Evolutionary conservation across 1,139 yeast species (phyloP).

Genomic region (Kurtzmaniella natalensis): DNA sequence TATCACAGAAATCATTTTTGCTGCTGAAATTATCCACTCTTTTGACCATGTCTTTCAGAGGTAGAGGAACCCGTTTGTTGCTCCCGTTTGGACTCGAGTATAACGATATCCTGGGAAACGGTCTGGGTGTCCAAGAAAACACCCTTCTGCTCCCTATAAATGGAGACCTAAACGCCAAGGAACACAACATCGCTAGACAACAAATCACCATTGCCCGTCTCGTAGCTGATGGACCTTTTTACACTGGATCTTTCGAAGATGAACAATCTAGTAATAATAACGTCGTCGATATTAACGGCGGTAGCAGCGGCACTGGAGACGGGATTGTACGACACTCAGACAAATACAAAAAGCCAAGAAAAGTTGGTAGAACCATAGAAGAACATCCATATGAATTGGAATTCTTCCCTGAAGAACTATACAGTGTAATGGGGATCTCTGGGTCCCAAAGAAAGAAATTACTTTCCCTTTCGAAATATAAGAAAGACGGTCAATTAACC

Average conservation of each 20-base stretch:
- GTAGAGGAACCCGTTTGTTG: slow-evolving; percentile 24
- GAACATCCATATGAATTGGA: slow-evolving; percentile 76
- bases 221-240: slow-evolving; percentile 73
- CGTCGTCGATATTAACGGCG: slow-evolving; percentile 5
- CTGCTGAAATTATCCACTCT: no score
- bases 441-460: slow-evolving; percentile 49
- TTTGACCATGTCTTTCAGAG: slow-evolving; percentile 24
- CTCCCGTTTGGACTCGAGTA: slow-evolving; percentile 71
- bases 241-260: slow-evolving; percentile 51
- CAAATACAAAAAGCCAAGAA: slow-evolving; percentile 64
- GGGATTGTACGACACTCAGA: slow-evolving; percentile 76
- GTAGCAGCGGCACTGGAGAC: slow-evolving; percentile 24
- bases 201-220: slow-evolving; percentile 54
- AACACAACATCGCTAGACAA: slow-evolving; percentile 60
- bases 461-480: slow-evolving; percentile 47
- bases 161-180: slow-evolving; percentile 53
- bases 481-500: slow-evolving; percentile 44
- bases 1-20: no score
- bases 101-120: slow-evolving; percentile 44
- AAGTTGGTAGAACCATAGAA: slow-evolving; percentile 71
- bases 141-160: slow-evolving; percentile 57
- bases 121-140: slow-evolving; percentile 1
- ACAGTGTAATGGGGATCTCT: slow-evolving; percentile 67
- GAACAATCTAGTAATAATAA: slow-evolving; percentile 8
- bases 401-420: slow-evolving; percentile 78